These are phyloP conservation scores for Fonsecaea erecta DNA, from an alignment of 2,329 filamentous ascomycete genomes.

Conservation along the genomic window DNA sequence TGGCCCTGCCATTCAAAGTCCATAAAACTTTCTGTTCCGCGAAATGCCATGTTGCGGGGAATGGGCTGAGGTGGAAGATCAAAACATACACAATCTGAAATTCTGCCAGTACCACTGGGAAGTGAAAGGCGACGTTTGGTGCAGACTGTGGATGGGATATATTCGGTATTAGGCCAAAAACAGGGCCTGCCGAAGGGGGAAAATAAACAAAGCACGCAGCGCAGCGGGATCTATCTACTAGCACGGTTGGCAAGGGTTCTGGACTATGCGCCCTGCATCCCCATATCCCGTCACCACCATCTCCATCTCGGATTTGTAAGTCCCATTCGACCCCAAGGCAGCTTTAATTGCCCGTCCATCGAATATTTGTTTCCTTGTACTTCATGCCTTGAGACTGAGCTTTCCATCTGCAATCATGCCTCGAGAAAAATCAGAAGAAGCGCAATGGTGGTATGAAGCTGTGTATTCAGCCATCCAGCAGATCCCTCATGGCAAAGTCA, in stretches of 20 bases:
- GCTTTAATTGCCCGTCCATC: not conserved
- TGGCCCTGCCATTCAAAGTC: constrained; percentile 56
- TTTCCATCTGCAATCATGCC: constrained; percentile 43
- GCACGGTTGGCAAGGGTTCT: not conserved
- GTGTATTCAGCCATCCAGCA: constrained; percentile 86
- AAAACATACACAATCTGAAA: not conserved
- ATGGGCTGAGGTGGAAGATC: not conserved
- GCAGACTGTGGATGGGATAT: not conserved
- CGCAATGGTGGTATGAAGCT: constrained; percentile 58
- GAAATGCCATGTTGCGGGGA: constrained; percentile 34
- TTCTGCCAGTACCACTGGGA: constrained; percentile 8
- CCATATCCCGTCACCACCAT: not conserved
- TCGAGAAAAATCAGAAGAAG: constrained; percentile 50
- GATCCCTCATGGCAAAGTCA: constrained; percentile 81
- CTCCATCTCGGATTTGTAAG: not conserved
- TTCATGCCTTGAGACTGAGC: not conserved
- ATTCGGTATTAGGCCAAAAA: constrained; percentile 3
- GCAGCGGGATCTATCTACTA: not conserved
- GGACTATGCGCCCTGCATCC: not conserved
- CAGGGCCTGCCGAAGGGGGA: not conserved
- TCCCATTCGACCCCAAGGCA: not conserved
- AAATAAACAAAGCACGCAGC: constrained; percentile 11
- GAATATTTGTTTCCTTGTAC: not conserved
- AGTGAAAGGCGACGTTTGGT: not conserved
- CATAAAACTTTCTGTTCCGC: constrained; percentile 53